Evolutionary conservation across 2,329 filamentous ascomycete species (phyloP).

Genomic region (Colletotrichum viniferum): DNA sequence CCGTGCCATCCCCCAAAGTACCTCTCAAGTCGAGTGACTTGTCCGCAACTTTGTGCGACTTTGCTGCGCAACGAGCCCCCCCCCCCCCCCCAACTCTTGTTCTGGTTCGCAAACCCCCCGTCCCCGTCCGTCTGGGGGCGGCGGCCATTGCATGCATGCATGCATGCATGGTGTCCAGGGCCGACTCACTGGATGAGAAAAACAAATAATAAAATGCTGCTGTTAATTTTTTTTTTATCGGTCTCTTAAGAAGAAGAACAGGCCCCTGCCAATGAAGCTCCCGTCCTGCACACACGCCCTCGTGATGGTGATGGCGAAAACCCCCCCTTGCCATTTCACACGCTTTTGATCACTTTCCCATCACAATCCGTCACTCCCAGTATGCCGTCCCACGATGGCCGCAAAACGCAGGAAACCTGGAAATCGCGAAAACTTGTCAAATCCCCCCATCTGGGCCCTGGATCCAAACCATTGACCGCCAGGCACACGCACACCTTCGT

Average conservation of each 20-base stretch:
- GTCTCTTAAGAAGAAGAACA: not conserved
- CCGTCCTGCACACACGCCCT: not conserved
- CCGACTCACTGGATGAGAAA: not conserved
- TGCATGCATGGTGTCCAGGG: not conserved
- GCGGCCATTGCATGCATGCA: not conserved
- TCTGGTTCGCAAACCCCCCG: not conserved
- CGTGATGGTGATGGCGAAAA: not conserved
- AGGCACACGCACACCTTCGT: not conserved
- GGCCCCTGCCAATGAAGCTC: not conserved
- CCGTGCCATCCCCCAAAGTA: not conserved
- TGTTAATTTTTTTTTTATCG: not conserved
- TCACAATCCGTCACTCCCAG: not conserved
- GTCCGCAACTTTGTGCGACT: not conserved
- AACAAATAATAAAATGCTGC: not conserved
- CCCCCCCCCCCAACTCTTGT: not conserved
- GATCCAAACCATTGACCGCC: not conserved
- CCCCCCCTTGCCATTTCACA: not conserved
- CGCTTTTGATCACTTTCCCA: not conserved
- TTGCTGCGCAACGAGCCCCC: not conserved
- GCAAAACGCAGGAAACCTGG: not conserved
- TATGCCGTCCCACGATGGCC: conserved; percentile 2
- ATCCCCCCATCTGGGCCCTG: not conserved
- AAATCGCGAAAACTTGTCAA: not conserved
- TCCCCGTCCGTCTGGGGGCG: not conserved
- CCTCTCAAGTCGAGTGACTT: conserved; percentile 10